phyloP scores from a whole-genome alignment of 2,329 filamentous ascomycete species.

The Colletotrichum sp. region DNA sequence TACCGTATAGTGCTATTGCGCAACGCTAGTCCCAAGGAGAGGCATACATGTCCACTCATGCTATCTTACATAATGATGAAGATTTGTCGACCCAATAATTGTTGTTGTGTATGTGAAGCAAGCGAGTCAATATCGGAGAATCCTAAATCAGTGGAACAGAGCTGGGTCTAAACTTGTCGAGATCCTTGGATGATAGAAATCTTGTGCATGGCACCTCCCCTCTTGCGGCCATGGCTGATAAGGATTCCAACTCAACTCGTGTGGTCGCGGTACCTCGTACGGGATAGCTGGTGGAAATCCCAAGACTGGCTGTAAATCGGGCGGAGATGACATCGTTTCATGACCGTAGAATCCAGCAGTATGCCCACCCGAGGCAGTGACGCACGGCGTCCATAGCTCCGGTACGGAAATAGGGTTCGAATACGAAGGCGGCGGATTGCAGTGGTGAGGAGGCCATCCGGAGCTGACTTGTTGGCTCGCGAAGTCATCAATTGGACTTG shows the following conservation, averaged over 20 bases:
- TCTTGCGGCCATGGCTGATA: neutral
- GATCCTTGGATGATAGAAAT: neutral
- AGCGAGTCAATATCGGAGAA: neutral
- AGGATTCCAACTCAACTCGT: neutral
- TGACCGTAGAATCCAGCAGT: neutral
- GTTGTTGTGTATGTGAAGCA: neutral
- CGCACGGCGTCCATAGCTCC: neutral
- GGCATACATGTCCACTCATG: neutral
- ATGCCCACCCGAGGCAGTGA: neutral
- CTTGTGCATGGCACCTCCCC: neutral
- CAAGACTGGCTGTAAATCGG: neutral
- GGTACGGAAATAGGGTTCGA: neutral
- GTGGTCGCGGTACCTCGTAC: neutral
- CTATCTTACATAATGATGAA: neutral
- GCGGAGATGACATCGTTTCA: neutral
- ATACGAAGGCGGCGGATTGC: neutral
- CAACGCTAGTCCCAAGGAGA: neutral
- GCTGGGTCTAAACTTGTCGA: neutral
- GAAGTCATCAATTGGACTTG: neutral
- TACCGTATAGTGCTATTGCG: neutral
- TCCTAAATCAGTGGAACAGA: neutral
- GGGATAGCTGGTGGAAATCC: neutral
- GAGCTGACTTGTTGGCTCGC: neutral
- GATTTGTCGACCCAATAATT: neutral
- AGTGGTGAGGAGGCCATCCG: neutral